Base-by-base conservation (phyloP, 768 basidiomycete genomes). In the Lactarius sp. region DNA sequence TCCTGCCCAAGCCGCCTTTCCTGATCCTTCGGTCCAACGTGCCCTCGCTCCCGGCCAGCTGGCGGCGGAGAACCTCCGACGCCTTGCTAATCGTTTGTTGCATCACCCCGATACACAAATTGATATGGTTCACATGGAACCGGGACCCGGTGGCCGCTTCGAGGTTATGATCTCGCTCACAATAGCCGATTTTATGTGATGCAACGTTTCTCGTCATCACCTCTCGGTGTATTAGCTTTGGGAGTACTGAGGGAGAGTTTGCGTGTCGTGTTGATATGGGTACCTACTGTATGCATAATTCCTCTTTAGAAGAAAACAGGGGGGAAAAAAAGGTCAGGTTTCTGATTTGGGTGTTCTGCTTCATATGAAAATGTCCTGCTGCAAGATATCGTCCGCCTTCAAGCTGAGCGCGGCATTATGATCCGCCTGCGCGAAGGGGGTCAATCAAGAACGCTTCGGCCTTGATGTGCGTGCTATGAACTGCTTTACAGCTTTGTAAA, bases 301-400 rank as follows among this genome's bases (percentile, higher is more conserved):
- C 27, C 27, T 27, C 27, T 27, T 27, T 27, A 27, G 1, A 27
- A 27, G 27, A 27, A 27, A 27, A 27, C 27, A 27, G 27, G n/a
- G n/a, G n/a, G n/a, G 63, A 27, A 27, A 27, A 27, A 27, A 27
- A 27, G 39, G 12, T 8, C 39, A 41, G 12, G 6, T 44, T 44
- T 18, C 42, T 8, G 6, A 16, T 16, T 44, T 44, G 42, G 0
- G 42, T 44, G 16, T 6, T 18, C 6, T 42, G 13, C 41, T 41
- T 60, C 49, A 60, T 51, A 41, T 49, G 31, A 64, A 64, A 20
- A 60, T 60, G 44, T 60, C 63, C 22, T 54, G 54, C 4, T 56
- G 63, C 22, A 64, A 39, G 46, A 60, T 64, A 37, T 64, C 63
- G 47, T 64, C 62, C 4, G 58, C 62, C 58, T n/a, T 47, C 46